These are phyloP conservation scores for Hymenoscyphus fructigenus DNA, from an alignment of 2,329 filamentous ascomycete genomes.

Conservation along the genomic window DNA sequence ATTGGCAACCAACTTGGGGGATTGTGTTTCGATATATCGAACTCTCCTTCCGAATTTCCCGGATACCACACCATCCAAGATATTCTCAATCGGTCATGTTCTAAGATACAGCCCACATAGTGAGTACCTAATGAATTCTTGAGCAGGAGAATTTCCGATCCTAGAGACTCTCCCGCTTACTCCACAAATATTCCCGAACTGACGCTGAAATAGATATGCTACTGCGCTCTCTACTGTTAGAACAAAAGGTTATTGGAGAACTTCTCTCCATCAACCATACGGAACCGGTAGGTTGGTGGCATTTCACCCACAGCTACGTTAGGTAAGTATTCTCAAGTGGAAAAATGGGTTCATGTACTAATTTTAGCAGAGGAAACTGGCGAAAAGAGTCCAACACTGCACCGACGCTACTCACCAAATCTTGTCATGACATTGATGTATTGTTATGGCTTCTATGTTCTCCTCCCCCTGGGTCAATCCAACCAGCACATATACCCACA, in stretches of 20 bases:
- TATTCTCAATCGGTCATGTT: constrained; percentile 94
- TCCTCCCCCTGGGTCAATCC: constrained; percentile 38
- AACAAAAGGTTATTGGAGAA: constrained; percentile 77
- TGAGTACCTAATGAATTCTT: no score
- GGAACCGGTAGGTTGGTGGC: constrained; percentile 95
- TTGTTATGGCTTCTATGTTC: constrained; percentile 88
- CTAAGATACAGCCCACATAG: constrained; percentile 74
- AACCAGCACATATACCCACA: constrained; percentile 68
- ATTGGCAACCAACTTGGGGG: constrained; percentile 72
- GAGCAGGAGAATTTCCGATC: no score
- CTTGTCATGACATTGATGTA: constrained; percentile 94
- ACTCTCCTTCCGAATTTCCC: constrained; percentile 46
- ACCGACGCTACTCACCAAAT: constrained; percentile 87
- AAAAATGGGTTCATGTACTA: constrained; percentile 1
- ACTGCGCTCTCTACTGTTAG: constrained; percentile 64
- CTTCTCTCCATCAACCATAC: constrained; percentile 85
- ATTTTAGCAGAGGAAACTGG: constrained; percentile 74
- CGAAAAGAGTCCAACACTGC: constrained; percentile 74
- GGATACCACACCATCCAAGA: constrained; percentile 40
- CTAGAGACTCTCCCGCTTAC: no score
- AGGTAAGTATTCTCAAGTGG: constrained; percentile 43
- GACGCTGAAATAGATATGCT: background rate
- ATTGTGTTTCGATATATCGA: constrained; percentile 74
- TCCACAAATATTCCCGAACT: no score
- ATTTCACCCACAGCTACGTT: constrained; percentile 89